Evolutionary conservation across 306 rosid genomes (phyloP), one percentile per base, ranked within the genome.

Genomic region (Dryas drummondii): DNA sequence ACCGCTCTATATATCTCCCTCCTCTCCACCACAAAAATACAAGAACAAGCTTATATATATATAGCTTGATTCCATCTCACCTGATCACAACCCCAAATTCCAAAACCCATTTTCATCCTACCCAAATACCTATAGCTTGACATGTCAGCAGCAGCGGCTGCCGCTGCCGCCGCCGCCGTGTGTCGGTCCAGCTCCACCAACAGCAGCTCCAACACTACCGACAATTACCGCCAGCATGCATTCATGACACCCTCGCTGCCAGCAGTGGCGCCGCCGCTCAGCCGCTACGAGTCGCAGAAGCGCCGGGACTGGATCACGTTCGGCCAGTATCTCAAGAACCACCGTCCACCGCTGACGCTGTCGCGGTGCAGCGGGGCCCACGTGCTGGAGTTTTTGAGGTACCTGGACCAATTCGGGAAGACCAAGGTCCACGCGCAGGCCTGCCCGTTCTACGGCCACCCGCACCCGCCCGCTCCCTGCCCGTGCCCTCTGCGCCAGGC

Each of bases 221-320:
- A 55, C 45, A 41, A 12, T 57, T 58, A 59, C 64, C 66, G 70
- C 69, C 55, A 53, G 40, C 13, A 13, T 9, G 50, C 56, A 0
- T 49, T 58, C 4, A 10, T 55, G 12, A 15, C 69, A 1, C 58
- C 32, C 19, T 44, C 37, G 0, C 62, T 42, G 1, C 42, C 80
- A 66, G 47, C 56, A 5, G 51, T 26, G 46, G 13, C 46, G n/a
- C 73, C 81, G 4, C 47, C 58, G 44, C 84, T 86, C 47, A 93
- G 92, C 75, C 80, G 93, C 17, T 91, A 91, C 52, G 97, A 93
- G 78, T 89, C 97, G 3, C 98, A 91, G 68, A 91, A 93, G 87
- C 82, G 91, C 69, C 83, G 97, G 12, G 97, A 91, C 83, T 91
- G 97, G 97, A 89, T 85, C 88, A 89, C 98, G 9, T 93, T 93